Evolutionary conservation across 1,139 yeast species (phyloP).

Genomic region (Magnusiomyces suaveolens): DNA sequence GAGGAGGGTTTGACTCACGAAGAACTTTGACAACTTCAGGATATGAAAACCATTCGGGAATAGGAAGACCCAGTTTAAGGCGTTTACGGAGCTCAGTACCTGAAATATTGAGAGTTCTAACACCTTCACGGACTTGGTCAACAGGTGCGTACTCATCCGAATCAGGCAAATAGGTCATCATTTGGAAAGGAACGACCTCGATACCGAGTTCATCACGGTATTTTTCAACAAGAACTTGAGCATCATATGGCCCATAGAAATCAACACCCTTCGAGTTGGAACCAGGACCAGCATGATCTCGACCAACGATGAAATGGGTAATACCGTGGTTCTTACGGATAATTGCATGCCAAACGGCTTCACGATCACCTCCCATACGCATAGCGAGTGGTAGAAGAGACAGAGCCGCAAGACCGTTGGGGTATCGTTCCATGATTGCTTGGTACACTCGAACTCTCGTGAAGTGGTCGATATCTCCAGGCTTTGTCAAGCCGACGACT

Average conservation of each 20-base stretch:
- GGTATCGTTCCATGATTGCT: slow-evolving; percentile 83
- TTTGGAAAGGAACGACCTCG: slow-evolving; percentile 90
- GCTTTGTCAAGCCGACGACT: slow-evolving; percentile 92
- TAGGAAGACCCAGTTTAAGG: slow-evolving; percentile 74
- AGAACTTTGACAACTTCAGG: slow-evolving; percentile 90
- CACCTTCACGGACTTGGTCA: slow-evolving; percentile 76
- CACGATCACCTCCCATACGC: slow-evolving; percentile 99
- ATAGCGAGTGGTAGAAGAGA: slow-evolving; percentile 88
- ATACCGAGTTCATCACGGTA: slow-evolving; percentile 70
- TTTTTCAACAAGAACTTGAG: slow-evolving; percentile 76
- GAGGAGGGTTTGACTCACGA: slow-evolving; percentile 90
- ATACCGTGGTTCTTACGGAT: slow-evolving; percentile 96
- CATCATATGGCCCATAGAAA: slow-evolving; percentile 95
- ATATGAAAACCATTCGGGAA: slow-evolving; percentile 95
- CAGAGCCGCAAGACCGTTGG: slow-evolving; percentile 84
- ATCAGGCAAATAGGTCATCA: slow-evolving; percentile 93
- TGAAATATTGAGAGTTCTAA: slow-evolving; percentile 80
- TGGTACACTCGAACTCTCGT: slow-evolving; percentile 93
- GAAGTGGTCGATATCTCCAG: slow-evolving; percentile 96
- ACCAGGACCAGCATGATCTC: slow-evolving; percentile 98
- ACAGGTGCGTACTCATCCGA: slow-evolving; percentile 93
- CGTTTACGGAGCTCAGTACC: slow-evolving; percentile 92
- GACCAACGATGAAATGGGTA: slow-evolving; percentile 92
- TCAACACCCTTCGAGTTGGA: slow-evolving; percentile 86
- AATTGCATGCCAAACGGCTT: slow-evolving; percentile 97